Conservation (phyloP, 2,329 filamentous ascomycete species). For the Cladobotryum mycophilum region DNA sequence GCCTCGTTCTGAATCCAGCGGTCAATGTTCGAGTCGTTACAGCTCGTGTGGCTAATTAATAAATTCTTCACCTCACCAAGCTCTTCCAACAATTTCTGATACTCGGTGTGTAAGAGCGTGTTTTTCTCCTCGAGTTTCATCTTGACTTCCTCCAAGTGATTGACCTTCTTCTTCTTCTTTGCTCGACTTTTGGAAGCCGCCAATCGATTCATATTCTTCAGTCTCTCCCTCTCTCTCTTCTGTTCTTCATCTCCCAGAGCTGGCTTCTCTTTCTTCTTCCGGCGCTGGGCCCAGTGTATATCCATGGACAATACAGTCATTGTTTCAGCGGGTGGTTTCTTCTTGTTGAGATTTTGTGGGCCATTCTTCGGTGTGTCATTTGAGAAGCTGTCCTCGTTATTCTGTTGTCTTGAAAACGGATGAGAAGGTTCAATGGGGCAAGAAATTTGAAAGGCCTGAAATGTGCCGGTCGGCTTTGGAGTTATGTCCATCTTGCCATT, state of each 20-base stretch:
- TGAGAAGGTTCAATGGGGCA: too few species aligned
- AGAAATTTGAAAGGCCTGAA: too few species aligned
- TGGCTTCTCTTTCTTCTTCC: neutral
- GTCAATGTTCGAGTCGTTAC: slow-evolving; percentile 47
- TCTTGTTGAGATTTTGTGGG: too few species aligned
- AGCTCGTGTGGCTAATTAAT: slow-evolving; percentile 47
- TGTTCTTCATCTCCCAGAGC: neutral
- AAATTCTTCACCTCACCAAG: slow-evolving; percentile 42
- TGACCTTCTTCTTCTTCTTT: slow-evolving; percentile 54
- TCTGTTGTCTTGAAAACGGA: too few species aligned
- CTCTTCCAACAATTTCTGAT: slow-evolving; percentile 36
- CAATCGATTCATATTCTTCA: slow-evolving; percentile 55
- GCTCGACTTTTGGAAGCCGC: slow-evolving; percentile 69
- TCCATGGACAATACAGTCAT: too few species aligned
- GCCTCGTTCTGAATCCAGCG: slow-evolving; percentile 50
- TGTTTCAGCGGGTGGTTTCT: too few species aligned
- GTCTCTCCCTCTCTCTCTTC: slow-evolving; percentile 2
- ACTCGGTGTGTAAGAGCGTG: slow-evolving; percentile 36
- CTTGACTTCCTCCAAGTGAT: slow-evolving; percentile 41
- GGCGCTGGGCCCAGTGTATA: too few species aligned
- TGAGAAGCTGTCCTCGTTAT: too few species aligned
- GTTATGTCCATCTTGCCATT: too few species aligned
- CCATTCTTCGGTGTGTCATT: too few species aligned
- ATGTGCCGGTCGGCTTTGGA: too few species aligned
- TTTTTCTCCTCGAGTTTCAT: slow-evolving; percentile 38